Percentiles rank a stretch among this genome's conserved stretches.
phyloP scores from a whole-genome alignment of 176 grass and related monocot genomes.

The Melocanna baccifera region DNA sequence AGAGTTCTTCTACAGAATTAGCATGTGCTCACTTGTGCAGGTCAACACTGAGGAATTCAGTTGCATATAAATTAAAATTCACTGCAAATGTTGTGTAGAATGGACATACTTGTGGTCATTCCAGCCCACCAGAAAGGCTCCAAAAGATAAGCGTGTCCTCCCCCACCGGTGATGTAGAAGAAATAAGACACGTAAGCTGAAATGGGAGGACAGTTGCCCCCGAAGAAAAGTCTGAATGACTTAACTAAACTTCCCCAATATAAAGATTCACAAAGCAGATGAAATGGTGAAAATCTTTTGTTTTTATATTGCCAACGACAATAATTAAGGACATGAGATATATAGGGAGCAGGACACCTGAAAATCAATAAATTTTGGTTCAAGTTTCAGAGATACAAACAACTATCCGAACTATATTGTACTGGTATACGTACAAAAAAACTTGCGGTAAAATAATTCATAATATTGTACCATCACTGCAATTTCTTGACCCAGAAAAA shows the following conservation, averaged over 20 bases:
- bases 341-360: neutral
- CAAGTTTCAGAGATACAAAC: neutral
- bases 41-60: constrained; percentile 28
- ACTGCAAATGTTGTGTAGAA: neutral
- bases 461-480: neutral
- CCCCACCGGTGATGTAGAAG: constrained; percentile 50
- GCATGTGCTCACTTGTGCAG: constrained; percentile 73
- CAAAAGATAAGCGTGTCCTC: constrained; percentile 76
- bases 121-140: constrained; percentile 96
- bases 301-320: neutral
- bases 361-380: neutral
- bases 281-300: neutral
- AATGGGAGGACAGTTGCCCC: neutral
- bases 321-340: neutral
- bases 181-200: neutral
- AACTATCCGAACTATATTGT: neutral
- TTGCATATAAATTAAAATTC: neutral
- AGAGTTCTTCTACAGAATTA: constrained; percentile 81
- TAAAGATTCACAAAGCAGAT: neutral
- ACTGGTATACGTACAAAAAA: neutral
- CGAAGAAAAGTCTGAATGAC: neutral
- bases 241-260: neutral
- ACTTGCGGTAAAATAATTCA: neutral
- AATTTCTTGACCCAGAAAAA: neutral
- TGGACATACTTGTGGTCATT: constrained; percentile 77